A percentile compares a stretch with the other conserved stretches of the same genome.
phyloP scores from a whole-genome alignment of 805 yeast genomes.

The Sugiyamaella mastotermitis region DNA sequence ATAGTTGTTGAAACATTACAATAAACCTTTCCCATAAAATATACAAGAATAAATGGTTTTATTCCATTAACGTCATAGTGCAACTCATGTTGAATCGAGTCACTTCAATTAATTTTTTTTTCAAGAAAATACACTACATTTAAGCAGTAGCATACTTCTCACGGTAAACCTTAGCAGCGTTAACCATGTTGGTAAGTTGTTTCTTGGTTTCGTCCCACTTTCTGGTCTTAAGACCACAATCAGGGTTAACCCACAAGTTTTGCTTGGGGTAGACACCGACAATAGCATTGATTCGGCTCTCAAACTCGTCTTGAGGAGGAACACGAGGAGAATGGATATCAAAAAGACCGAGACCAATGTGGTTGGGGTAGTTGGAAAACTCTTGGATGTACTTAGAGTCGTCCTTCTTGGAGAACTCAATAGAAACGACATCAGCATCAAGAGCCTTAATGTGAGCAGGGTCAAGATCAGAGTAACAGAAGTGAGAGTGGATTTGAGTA shows the following conservation, averaged over 20 bases:
- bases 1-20: slow-evolving; percentile 19
- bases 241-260: slow-evolving; percentile 99
- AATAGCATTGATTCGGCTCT: slow-evolving; percentile 87
- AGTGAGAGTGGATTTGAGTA: slow-evolving; percentile 99
- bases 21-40: no score
- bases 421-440: slow-evolving; percentile 99
- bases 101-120: not conserved
- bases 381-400: slow-evolving; percentile 97
- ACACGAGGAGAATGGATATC: slow-evolving; percentile 99
- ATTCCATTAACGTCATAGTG: slow-evolving; percentile 5
- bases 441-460: slow-evolving; percentile 99
- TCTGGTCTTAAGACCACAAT: slow-evolving; percentile 99
- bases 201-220: slow-evolving; percentile 97
- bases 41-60: slow-evolving; percentile 9
- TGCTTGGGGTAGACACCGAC: slow-evolving; percentile 95
- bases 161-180: slow-evolving; percentile 96
- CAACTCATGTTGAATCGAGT: slow-evolving; percentile 6
- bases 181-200: slow-evolving; percentile 97
- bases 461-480: slow-evolving; percentile 99
- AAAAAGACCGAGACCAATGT: slow-evolving; percentile 97
- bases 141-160: slow-evolving; percentile 36
- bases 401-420: slow-evolving; percentile 99
- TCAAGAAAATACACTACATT: not conserved
- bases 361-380: slow-evolving; percentile 98
- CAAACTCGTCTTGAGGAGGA: slow-evolving; percentile 95